Conservation (phyloP, 306 rosid genomes). For the Erythrophleum fordii region DNA sequence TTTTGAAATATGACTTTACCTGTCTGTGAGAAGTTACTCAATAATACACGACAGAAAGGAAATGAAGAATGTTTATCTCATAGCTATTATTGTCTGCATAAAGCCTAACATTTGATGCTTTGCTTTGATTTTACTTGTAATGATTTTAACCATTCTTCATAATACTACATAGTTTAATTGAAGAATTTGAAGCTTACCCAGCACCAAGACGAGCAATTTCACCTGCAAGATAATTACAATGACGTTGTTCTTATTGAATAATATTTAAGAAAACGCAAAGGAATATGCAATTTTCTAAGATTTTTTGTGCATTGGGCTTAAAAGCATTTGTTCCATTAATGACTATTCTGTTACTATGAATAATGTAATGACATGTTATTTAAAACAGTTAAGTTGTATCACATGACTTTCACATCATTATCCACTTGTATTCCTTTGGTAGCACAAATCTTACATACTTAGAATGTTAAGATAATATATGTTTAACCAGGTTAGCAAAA, state of each 20-base stretch:
- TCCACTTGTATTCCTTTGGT: too few species aligned
- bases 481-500: too few species aligned
- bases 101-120: not conserved
- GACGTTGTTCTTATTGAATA: conserved; percentile 5
- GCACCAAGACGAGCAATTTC: conserved; percentile 89
- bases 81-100: not conserved
- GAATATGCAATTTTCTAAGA: not conserved
- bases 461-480: too few species aligned
- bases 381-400: too few species aligned
- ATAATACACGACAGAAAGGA: not conserved
- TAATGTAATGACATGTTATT: too few species aligned
- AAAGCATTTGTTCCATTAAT: not conserved
- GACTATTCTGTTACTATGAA: not conserved
- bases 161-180: not conserved
- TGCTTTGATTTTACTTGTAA: too few species aligned
- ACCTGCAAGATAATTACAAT: conserved; percentile 55
- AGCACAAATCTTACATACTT: too few species aligned
- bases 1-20: not conserved
- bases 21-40: not conserved
- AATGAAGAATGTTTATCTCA: not conserved
- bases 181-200: conserved; percentile 59
- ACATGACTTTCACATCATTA: too few species aligned
- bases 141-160: not conserved
- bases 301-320: not conserved
- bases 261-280: not conserved